Conservation (phyloP, 805 yeast genomes). For the Nakazawaea laoshanensis region DNA sequence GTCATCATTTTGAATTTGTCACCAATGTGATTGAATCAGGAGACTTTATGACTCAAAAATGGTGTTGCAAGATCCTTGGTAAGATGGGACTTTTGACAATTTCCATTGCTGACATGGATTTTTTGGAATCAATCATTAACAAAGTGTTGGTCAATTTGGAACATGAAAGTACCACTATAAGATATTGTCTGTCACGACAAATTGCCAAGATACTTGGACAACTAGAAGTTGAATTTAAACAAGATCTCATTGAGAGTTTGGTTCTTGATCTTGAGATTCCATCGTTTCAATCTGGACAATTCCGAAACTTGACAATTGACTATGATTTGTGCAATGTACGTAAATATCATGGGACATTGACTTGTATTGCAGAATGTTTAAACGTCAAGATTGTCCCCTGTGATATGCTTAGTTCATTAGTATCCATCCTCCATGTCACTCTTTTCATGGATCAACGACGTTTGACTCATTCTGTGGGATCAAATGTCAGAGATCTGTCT, state of each 20-base stretch:
- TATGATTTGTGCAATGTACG: conserved; percentile 28
- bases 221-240: conserved; percentile 25
- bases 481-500: conserved; percentile 74
- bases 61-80: conserved; percentile 26
- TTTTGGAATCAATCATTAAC: conserved; percentile 40
- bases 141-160: conserved; percentile 35
- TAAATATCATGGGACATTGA: conserved; percentile 48
- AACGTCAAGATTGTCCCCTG: conserved; percentile 14
- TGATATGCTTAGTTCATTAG: conserved; percentile 16
- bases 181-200: conserved; percentile 64
- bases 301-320: conserved; percentile 15
- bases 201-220: conserved; percentile 37
- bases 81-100: conserved; percentile 26
- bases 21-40: neutral
- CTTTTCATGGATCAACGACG: conserved; percentile 52
- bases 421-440: conserved; percentile 33
- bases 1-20: neutral
- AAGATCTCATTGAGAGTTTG: conserved; percentile 30
- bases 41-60: conserved; percentile 12
- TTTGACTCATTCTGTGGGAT: conserved; percentile 45
- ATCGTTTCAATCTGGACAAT: conserved; percentile 3
- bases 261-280: conserved; percentile 24
- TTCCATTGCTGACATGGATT: conserved; percentile 20
- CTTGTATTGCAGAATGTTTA: conserved; percentile 44
- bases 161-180: conserved; percentile 42